Evolutionary conservation across 1,284 basidiomycete species (phyloP), one percentile per base, ranked within the genome.

Genomic region (Ceratorhiza oryzae-sativae): DNA sequence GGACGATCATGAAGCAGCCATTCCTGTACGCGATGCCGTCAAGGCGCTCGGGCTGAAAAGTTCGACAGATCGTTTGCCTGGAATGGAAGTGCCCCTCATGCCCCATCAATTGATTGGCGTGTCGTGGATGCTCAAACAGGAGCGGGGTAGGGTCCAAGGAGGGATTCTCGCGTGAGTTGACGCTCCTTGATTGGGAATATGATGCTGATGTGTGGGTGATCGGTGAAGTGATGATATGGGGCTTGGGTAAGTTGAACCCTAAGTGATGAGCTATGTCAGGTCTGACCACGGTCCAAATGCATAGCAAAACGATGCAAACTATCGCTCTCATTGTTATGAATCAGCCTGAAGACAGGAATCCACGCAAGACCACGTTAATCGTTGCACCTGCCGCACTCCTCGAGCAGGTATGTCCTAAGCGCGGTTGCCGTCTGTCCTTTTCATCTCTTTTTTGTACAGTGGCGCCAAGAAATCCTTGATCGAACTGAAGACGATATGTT

Each of bases 351-450:
- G 86, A 36, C 85, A 86, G 8, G 80, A 82, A 41, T 42, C 45
- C 34, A 6, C 75, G 80, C 61, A 82, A 82, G 55, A 85, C 85
- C 2, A 90, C 87, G 6, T 83, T 91, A 2, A 84, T 91, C 59
- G 84, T 91, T 30, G 89, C 90, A 1, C 90, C 90, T 0, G 86
- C 89, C 0, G 89, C 90, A 1, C 82, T 91, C 15, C 81, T 91
- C 18, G 83, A 86, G 58, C 89, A 90, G 81, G 87, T 85, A 73
- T 15, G 79, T 61, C 55, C 36, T 12, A 8, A 3, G 13, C 15
- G 23, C n/a, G 9, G 27, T 3, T 25, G n/a, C n/a, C n/a, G n/a
- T 46, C 15, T 6, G 36, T 13, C 8, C 36, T 39, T 13, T 6
- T 39, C 8, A 39, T 39, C 36, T 39, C 13, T 6, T 13, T 39